Evolutionary conservation across 306 rosid genomes (phyloP), one percentile per base, ranked within the genome.

Genomic region (Phaseolus lunatus): DNA sequence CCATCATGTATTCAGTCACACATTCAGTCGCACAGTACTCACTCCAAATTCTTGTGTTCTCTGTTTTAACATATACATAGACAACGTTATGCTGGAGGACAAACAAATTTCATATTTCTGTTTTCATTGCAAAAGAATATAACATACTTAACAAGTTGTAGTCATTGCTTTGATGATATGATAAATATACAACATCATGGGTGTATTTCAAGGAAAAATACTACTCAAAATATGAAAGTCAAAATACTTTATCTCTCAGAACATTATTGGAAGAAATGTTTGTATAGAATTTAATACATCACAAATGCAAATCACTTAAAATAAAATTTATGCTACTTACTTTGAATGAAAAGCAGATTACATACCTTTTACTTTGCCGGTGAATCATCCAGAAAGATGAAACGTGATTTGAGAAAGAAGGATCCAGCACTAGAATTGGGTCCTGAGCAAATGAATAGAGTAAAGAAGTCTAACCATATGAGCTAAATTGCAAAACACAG

Each of bases 321-420:
- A 68, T 73, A 64, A 67, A 80, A 68, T 11, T 52, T 52, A 52
- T 15, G 44, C 0, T 3, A 57, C 3, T 23, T 59, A 10, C 49
- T 26, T 56, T 54, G 19, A 43, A 70, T 29, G 20, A 47, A 69
- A 68, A 63, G 26, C 19, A 27, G 61, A 78, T 56, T 78, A 84
- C 88, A 68, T 41, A 95, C 99, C 99, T 92, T 88, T 79, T 82
- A 86, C 88, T 95, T 83, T 82, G 88, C 85, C 54, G 93, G 80
- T 92, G 96, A 82, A 90, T 85, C 97, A 95, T 89, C 97, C 96
- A 95, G 82, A 92, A 89, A 27, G 93, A 89, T 43, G 96, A 87
- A 71, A 90, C 89, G 22, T 85, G 93, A 75, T 89, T 88, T 67
- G 87, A 77, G 69, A 86, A 86, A 74, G 89, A 53, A 68, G 90